Evolutionary conservation across 148 eudicot genomes (phyloP).

Genomic region (Oxyria digyna): DNA sequence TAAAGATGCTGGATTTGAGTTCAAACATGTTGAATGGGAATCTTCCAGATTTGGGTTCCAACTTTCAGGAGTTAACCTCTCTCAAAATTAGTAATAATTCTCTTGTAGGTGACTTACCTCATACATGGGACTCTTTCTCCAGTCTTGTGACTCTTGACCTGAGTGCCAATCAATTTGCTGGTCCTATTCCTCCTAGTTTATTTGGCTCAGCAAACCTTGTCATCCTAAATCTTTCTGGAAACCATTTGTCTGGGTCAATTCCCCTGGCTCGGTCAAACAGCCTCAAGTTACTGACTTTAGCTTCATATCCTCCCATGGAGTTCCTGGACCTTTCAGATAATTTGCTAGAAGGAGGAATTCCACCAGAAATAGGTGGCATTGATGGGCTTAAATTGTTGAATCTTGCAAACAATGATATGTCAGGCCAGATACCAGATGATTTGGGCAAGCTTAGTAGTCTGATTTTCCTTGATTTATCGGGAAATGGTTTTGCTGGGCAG

Average conservation of each 20-base stretch:
- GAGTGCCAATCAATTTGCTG: conserved; percentile 62
- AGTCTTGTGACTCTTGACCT: conserved; percentile 49
- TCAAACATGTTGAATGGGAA: conserved; percentile 63
- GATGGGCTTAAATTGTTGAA: conserved; percentile 53
- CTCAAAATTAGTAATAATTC: conserved; percentile 59
- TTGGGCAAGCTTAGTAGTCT: conserved; percentile 45
- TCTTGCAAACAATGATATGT: conserved; percentile 58
- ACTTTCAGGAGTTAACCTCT: conserved; percentile 37
- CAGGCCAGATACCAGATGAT: conserved; percentile 58
- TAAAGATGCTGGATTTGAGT: conserved; percentile 74
- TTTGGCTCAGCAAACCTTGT: conserved; percentile 52
- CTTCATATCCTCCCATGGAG: conserved; percentile 56
- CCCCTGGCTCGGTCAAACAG: conserved; percentile 48
- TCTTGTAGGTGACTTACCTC: conserved; percentile 52
- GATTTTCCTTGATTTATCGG: conserved; percentile 70
- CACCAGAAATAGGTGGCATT: conserved; percentile 42
- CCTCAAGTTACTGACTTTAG: conserved; percentile 39
- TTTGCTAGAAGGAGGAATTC: conserved; percentile 42
- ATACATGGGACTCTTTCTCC: conserved; percentile 29
- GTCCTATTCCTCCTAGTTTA: conserved; percentile 60
- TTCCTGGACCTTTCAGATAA: conserved; percentile 80
- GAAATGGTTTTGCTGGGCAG: conserved; percentile 49
- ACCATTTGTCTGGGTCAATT: conserved; percentile 52
- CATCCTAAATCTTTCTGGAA: conserved; percentile 60
- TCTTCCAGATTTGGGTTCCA: conserved; percentile 48